Percentiles rank a stretch among this genome's conserved stretches.
These are phyloP conservation scores for Brassica napus DNA, from an alignment of 345 rosid genomes.

Conservation along the genomic window DNA sequence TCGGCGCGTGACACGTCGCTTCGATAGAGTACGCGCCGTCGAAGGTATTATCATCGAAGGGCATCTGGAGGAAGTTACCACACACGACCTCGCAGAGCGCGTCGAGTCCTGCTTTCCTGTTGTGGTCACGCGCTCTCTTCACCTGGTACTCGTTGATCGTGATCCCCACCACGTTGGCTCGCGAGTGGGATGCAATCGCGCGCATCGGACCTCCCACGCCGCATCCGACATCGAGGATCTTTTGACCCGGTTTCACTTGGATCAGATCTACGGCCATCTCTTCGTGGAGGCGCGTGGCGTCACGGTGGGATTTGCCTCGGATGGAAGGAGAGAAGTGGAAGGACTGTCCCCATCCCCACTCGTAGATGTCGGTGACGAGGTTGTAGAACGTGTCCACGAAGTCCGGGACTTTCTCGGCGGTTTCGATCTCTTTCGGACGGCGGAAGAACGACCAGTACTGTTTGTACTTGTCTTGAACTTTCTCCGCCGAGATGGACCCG, in stretches of 20 bases:
- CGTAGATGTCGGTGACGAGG: slow-evolving; percentile 95
- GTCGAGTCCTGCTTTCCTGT: slow-evolving; percentile 86
- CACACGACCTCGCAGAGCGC: slow-evolving; percentile 82
- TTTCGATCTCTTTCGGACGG: slow-evolving; percentile 90
- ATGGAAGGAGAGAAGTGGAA: slow-evolving; percentile 93
- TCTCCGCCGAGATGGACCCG: slow-evolving; percentile 91
- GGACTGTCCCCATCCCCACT: slow-evolving; percentile 99
- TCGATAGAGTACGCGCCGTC: slow-evolving; percentile 98
- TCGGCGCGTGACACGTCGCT: slow-evolving; percentile 98
- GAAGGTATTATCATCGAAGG: slow-evolving; percentile 70
- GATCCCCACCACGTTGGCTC: slow-evolving; percentile 83
- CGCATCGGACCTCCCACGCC: slow-evolving; percentile 99
- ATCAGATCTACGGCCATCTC: slow-evolving; percentile 89
- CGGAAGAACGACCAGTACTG: slow-evolving; percentile 93
- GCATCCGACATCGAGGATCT: slow-evolving; percentile 88
- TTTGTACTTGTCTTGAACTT: slow-evolving; percentile 79
- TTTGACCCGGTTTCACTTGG: slow-evolving; percentile 52
- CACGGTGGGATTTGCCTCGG: slow-evolving; percentile 74
- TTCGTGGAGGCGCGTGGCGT: slow-evolving; percentile 91
- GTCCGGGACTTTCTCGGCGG: slow-evolving; percentile 84
- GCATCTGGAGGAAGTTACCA: slow-evolving; percentile 94
- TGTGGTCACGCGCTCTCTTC: slow-evolving; percentile 80
- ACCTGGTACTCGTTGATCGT: slow-evolving; percentile 98
- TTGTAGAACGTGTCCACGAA: slow-evolving; percentile 97
- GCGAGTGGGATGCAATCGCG: slow-evolving; percentile 91